Evolutionary conservation across 176 grass and related monocot species (phyloP).

Genomic region (Phoenix dactylifera): DNA sequence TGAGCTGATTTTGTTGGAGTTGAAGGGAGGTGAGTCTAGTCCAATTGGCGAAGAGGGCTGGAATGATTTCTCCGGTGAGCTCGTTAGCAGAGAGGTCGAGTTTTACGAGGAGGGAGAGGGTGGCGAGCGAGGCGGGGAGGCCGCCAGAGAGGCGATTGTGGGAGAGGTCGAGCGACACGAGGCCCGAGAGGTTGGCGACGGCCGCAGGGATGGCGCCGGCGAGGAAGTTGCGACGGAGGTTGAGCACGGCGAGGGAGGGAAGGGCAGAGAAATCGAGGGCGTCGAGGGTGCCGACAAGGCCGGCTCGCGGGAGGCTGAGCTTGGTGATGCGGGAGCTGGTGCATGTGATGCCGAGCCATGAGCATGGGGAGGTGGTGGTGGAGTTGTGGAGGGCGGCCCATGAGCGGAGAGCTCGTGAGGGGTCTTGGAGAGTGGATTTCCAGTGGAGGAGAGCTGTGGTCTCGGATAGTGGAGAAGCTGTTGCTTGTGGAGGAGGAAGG

Average conservation of each 20-base stretch:
- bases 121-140: not conserved
- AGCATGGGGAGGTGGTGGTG: not conserved
- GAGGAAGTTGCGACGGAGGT: not conserved
- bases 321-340: not conserved
- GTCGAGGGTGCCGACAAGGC: slow-evolving; percentile 6
- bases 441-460: slow-evolving; percentile 7
- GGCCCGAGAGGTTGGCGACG: not conserved
- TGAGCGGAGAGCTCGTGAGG: not conserved
- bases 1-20: no score
- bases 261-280: slow-evolving; percentile 9
- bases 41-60: no score
- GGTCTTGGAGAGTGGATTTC: slow-evolving; percentile 6
- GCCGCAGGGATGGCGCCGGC: not conserved
- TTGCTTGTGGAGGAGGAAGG: no score
- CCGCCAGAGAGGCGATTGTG: not conserved
- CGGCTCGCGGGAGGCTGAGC: not conserved
- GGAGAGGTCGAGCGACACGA: slow-evolving; percentile 3
- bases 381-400: not conserved
- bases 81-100: no score
- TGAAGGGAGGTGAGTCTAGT: no score
- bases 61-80: no score
- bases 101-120: no score
- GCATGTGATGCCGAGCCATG: not conserved
- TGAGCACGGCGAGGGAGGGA: not conserved
- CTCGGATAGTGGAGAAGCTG: not conserved